phyloP scores from a whole-genome alignment of 345 rosid genomes.

The Eucalyptus viminalis region DNA sequence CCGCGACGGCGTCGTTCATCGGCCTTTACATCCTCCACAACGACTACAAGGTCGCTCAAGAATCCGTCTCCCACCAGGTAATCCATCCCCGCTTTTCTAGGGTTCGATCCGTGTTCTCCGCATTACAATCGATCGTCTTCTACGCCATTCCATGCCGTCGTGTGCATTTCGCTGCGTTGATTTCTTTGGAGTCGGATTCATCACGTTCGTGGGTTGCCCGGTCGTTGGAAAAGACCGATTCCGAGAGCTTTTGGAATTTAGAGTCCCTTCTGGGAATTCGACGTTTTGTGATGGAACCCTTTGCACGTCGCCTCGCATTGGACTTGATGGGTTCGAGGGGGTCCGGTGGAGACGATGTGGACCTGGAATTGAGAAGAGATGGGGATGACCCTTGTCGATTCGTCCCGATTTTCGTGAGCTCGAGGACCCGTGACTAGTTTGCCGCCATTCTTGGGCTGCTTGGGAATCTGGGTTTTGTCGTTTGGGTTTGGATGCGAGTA shows the following conservation, averaged over 20 bases:
- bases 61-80: slow-evolving; percentile 77
- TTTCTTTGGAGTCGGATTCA: neutral
- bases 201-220: neutral
- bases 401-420: neutral
- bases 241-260: neutral
- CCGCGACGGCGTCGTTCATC: slow-evolving; percentile 67
- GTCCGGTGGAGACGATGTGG: neutral
- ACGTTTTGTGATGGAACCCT: neutral
- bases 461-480: neutral
- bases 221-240: neutral
- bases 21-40: slow-evolving; percentile 69
- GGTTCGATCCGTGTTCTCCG: neutral
- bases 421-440: neutral
- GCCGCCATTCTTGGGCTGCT: neutral
- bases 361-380: neutral
- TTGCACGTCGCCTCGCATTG: neutral
- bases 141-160: neutral
- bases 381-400: neutral
- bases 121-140: neutral
- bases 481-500: neutral
- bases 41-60: slow-evolving; percentile 80
- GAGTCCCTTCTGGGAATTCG: neutral
- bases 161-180: neutral
- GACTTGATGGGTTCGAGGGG: neutral
- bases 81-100: neutral